Base-by-base conservation (phyloP, 179 eudicot species). In the Drosera spatulata region DNA sequence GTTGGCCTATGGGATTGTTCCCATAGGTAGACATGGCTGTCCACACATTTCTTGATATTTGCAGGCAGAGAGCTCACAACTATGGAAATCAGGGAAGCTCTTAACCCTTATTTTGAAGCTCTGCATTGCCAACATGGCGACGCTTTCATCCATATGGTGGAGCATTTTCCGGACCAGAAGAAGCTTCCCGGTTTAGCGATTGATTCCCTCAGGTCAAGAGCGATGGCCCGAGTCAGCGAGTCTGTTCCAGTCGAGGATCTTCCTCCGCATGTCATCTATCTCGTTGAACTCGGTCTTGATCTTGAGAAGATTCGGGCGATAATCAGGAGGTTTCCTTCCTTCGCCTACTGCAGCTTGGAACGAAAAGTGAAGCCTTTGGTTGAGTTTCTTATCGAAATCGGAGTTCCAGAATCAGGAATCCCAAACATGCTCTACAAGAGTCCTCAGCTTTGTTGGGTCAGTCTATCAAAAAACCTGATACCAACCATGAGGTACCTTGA, bases 1-100 rank as follows among this genome's bases (percentile, higher is more conserved):
- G 40, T 1, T 33, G 57, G 13, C 3, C 47, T 12, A 6, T 50
- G 10, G 15, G 49, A 9, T 44, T 48, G 61, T 22, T 22, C 33
- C 33, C 33, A 22, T 22, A 22, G 0, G 11, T 39, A 12, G 15
- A 42, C 38, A 48, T 22, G 58, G 22, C 54, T 56, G 5, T 3
- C 47, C 42, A 61, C 9, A 50, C n/a, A 10, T 42, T 57, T 62
- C 62, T 59, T 69, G 47, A 6, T 42, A 22, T 39, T 63, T 66
- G 50, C 72, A 88, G 95, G 95, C 40, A 74, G 86, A 63, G 95
- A 86, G 82, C 88, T 86, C 40, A 76, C 96, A 7, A 86, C 96
- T 64, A 84, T 80, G 62, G 96, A 88, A 77, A 88, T 88, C 43
- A 73, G 91, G 74, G 95, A 88, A 55, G 83, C 91, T 56, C 84